These are phyloP conservation scores for Canavalia ensiformis DNA, from an alignment of 306 rosid species.

Conservation along the genomic window DNA sequence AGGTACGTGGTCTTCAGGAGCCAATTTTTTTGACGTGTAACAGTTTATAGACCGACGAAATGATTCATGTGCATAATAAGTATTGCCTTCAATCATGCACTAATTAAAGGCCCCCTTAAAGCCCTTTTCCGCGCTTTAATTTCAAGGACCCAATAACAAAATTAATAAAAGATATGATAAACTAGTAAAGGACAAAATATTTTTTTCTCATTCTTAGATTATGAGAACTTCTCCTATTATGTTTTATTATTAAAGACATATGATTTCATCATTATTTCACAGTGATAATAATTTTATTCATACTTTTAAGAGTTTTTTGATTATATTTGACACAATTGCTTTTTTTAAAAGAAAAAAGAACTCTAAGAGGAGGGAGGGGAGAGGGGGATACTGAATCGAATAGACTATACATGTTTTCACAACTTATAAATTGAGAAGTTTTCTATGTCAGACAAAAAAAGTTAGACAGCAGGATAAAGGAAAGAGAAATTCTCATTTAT, in stretches of 20 bases:
- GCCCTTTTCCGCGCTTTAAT: constrained; percentile 20
- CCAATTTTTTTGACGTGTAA: constrained; percentile 36
- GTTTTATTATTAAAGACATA: no score
- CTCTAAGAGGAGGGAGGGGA: no score
- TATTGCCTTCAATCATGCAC: constrained; percentile 71
- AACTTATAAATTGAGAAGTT: no score
- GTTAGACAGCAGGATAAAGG: neutral
- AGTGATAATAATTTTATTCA: no score
- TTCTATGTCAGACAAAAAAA: no score
- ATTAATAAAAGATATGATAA: neutral
- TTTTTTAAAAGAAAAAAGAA: no score
- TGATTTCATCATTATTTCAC: no score
- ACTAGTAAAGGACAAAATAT: neutral
- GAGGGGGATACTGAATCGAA: no score
- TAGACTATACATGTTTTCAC: no score
- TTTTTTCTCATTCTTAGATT: neutral
- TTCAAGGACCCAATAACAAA: constrained; percentile 3
- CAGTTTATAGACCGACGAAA: constrained; percentile 36
- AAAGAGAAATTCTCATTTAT: neutral
- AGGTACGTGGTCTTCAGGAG: neutral
- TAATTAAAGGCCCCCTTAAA: constrained; percentile 50
- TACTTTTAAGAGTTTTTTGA: no score
- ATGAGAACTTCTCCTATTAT: neutral
- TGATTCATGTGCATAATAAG: constrained; percentile 35
- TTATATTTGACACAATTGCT: no score